phyloP scores from a whole-genome alignment of 2,329 filamentous ascomycete genomes.

The Leptosphaerulina australis region DNA sequence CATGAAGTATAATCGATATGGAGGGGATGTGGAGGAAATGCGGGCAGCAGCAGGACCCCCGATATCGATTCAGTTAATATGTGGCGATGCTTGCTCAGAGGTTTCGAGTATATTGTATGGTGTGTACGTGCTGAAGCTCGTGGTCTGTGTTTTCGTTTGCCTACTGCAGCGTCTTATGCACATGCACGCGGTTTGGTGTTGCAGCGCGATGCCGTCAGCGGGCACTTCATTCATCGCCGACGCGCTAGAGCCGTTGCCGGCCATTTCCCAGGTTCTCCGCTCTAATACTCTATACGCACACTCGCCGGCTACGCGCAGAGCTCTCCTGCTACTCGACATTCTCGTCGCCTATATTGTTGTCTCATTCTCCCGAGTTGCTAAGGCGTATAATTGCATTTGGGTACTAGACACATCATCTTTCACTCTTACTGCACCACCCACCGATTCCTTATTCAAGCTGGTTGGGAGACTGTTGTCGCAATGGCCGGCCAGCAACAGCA shows the following conservation, averaged over 20 bases:
- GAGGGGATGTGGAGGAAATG: conserved; percentile 17
- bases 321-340: not conserved
- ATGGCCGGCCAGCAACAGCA: conserved; percentile 51
- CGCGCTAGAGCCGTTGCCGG: conserved; percentile 16
- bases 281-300: conserved; percentile 13
- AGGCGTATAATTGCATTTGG: not conserved
- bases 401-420: not conserved
- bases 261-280: conserved; percentile 15
- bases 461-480: conserved; percentile 26
- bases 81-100: not conserved
- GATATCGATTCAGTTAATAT: not conserved
- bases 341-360: not conserved
- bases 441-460: conserved; percentile 27
- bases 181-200: conserved; percentile 10
- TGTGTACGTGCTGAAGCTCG: not conserved
- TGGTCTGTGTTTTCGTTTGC: conserved; percentile 2
- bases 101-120: too few species aligned
- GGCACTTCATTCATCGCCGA: conserved; percentile 6
- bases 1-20: conserved; percentile 29
- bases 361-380: not conserved
- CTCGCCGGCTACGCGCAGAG: conserved; percentile 8
- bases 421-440: not conserved
- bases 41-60: conserved; percentile 11
- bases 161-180: conserved; percentile 11
- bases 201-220: conserved; percentile 11